These are phyloP conservation scores for Ophiostoma sp. DNA, from an alignment of 2,329 filamentous ascomycete species.

Conservation along the genomic window DNA sequence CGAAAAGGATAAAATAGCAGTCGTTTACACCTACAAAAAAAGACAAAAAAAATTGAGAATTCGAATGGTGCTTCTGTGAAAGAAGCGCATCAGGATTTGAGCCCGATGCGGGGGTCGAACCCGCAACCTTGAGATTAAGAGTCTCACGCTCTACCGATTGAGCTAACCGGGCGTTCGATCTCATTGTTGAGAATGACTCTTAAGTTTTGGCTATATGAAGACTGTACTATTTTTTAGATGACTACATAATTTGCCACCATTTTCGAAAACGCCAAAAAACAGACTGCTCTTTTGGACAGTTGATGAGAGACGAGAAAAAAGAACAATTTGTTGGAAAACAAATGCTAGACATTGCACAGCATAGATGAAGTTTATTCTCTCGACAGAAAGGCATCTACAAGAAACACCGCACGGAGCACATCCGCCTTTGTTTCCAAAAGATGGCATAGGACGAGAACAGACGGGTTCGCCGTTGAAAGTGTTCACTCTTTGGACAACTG, in stretches of 20 bases:
- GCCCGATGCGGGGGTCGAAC: conserved; percentile 51
- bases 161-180: conserved; percentile 56
- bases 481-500: background rate
- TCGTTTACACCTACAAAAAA: background rate
- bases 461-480: background rate
- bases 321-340: background rate
- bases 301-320: too few species aligned
- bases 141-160: conserved; percentile 74
- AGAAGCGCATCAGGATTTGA: conserved; percentile 44
- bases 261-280: too few species aligned
- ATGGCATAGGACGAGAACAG: background rate
- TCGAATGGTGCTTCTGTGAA: conserved; percentile 24
- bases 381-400: background rate
- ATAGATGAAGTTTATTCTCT: too few species aligned
- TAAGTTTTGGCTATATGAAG: background rate
- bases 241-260: background rate
- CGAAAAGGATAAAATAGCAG: background rate
- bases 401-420: background rate
- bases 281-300: too few species aligned
- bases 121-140: conserved; percentile 52
- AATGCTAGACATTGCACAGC: background rate
- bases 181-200: conserved; percentile 23
- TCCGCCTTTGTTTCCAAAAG: background rate
- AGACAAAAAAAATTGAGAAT: conserved; percentile 18
- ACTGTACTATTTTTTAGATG: background rate